Evolutionary conservation across 2,329 filamentous ascomycete genomes (phyloP), one percentile per base, ranked within the genome.

Genomic region (Gnomoniopsis smithogilvyi): DNA sequence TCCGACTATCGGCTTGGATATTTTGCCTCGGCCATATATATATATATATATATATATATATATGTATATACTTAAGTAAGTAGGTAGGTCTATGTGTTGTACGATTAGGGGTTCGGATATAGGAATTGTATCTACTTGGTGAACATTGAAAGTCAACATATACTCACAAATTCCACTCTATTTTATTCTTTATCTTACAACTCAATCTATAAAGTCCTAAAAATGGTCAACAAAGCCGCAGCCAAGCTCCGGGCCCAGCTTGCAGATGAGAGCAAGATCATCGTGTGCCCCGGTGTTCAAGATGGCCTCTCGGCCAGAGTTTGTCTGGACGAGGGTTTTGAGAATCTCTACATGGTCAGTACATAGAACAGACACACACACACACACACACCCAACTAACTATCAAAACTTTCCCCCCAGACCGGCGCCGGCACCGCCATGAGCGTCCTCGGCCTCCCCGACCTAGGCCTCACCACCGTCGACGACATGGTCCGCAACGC

Each of bases 271-370:
- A 67, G 72, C 33, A 71, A 75, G 51, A 72, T 80, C 48, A 66
- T 89, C 43, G 77, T 87, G 2, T 85, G 81, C 54, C 86, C 86
- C 0, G 86, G 87, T 34, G 86, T 90, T 2, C 88, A 88, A 67
- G 87, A 90, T 75, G 87, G 87, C 14, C 79, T 88, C 56, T 85
- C 84, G 2, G 85, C 87, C 0, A 77, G 86, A 1, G 80, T 90
- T 58, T 85, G 86, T 1, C 75, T 88, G 22, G 74, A 78, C 46
- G 76, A 83, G n/a, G 86, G 85, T 6, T 88, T 88, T 60, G 80
- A 88, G 50, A 80, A 78, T 58, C 69, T 89, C 43, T 90, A 90
- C 73, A 89, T 90, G 86, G 85, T 87, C 72, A 48, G 75, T 47
- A 6, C 12, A 30, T 30, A n/a, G n/a, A n/a, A n/a, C n/a, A n/a